These are phyloP conservation scores for Cutaneotrichosporon sp. DNA, from an alignment of 1,284 basidiomycete species.

Conservation along the genomic window DNA sequence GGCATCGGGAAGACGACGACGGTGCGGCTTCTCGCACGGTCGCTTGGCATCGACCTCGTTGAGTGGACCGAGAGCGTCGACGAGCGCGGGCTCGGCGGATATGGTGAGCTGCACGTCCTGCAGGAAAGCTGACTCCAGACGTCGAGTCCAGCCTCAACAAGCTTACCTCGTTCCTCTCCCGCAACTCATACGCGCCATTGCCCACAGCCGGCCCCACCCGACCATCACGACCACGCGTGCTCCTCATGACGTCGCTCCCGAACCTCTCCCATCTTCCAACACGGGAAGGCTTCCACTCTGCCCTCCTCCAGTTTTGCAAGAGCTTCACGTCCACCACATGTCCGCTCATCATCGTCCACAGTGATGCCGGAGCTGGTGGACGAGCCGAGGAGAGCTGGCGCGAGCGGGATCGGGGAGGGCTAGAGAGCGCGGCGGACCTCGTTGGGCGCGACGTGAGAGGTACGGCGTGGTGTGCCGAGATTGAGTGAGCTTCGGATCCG, in stretches of 20 bases:
- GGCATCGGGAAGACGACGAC: slow-evolving; percentile 91
- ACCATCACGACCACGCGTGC: slow-evolving; percentile 53
- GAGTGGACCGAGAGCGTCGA: slow-evolving; percentile 70
- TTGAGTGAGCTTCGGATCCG: slow-evolving; percentile 66
- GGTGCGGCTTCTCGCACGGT: slow-evolving; percentile 69
- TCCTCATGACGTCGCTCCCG: slow-evolving; percentile 90
- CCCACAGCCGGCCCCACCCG: slow-evolving; percentile 58
- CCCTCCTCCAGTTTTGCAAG: slow-evolving; percentile 63
- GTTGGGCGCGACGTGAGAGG: slow-evolving; percentile 64
- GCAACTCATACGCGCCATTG: slow-evolving; percentile 65
- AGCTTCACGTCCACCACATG: slow-evolving; percentile 50
- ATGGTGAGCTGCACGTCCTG: slow-evolving; percentile 2
- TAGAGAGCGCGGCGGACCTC: slow-evolving; percentile 57
- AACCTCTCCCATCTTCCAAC: slow-evolving; percentile 79
- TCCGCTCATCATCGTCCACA: slow-evolving; percentile 83
- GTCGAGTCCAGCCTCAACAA: slow-evolving; percentile 69
- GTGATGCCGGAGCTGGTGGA: slow-evolving; percentile 75
- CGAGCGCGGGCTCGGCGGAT: slow-evolving; percentile 48
- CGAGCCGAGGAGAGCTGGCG: slow-evolving; percentile 60
- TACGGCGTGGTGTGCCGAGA: slow-evolving; percentile 68
- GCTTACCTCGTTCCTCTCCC: slow-evolving; percentile 74
- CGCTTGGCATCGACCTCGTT: slow-evolving; percentile 75
- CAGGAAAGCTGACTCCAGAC: slow-evolving; percentile 38
- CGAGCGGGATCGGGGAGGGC: slow-evolving; percentile 55
- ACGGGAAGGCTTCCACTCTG: slow-evolving; percentile 71